Evolutionary conservation across 192 early-diverging fungal species (phyloP), one percentile per base, ranked within the genome.

Genomic region (Backusella liffmaniae): DNA sequence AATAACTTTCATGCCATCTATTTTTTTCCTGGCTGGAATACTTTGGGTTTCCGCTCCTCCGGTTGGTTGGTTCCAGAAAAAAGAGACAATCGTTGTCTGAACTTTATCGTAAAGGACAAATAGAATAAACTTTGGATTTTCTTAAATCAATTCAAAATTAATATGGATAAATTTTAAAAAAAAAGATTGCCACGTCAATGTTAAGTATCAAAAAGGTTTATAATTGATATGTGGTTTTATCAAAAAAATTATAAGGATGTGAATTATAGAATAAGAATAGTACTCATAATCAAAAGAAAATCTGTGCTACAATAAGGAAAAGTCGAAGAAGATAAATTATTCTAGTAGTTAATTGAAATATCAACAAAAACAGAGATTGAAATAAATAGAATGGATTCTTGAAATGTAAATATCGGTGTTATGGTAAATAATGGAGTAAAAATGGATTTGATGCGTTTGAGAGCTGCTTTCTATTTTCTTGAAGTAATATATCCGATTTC

Each of bases 61-160:
- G 56, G 56, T 62, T 62, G 56, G 56, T 62, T 62, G 23, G 56
- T 29, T 62, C 56, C 56, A 62, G 56, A 62, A 62, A 62, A 62
- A 59, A 59, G 23, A 59, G 8, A 4, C 6, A 26, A 56, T 21
- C 18, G 53, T 56, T 21, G 53, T 56, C 53, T 56, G 21, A 56
- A 56, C n/a, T 56, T 56, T 56, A 56, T 56, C 53, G 21, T 8
- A 56, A 56, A 26, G 21, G 53, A 56, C 53, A 56, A 56, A 56
- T 56, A 23, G n/a, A 56, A 56, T 56, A 23, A 56, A 23, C 53
- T 8, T 56, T 56, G 18, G 0, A 56, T 9, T 23, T 56, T 56
- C n/a, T 56, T 23, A 21, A 56, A 56, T 10, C 21, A 56, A 21
- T 56, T 56, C 53, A 56, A 56, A 39, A 56, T n/a, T 23, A 21